These are phyloP conservation scores for Lepraria neglecta DNA, from an alignment of 495 filamentous ascomycete genomes.

Conservation along the genomic window DNA sequence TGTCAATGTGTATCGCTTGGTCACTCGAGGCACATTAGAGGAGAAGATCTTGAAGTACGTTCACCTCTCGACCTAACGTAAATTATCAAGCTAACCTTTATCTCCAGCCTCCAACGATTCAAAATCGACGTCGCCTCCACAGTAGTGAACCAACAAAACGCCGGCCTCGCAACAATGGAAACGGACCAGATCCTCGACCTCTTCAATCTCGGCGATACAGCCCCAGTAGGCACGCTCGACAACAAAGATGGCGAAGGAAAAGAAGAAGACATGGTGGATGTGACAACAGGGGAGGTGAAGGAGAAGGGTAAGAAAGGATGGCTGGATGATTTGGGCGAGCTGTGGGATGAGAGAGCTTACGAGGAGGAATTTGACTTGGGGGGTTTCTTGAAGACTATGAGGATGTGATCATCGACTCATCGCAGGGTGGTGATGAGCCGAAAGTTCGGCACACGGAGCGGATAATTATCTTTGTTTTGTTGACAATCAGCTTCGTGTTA, in stretches of 20 bases:
- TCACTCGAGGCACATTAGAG: conserved; percentile 91
- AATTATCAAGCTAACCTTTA: not conserved
- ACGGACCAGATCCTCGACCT: conserved; percentile 96
- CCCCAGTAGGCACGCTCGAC: conserved; percentile 43
- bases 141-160: conserved; percentile 98
- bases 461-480: too few species aligned
- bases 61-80: conserved; percentile 20
- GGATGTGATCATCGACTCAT: conserved; percentile 31
- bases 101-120: conserved; percentile 84
- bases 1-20: conserved; percentile 96
- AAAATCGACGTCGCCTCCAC: conserved; percentile 98
- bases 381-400: conserved; percentile 86
- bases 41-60: conserved; percentile 92
- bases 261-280: conserved; percentile 91
- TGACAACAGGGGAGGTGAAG: conserved; percentile 80
- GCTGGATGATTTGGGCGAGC: conserved; percentile 86
- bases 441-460: too few species aligned
- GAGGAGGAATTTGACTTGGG: conserved; percentile 95
- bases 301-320: conserved; percentile 95
- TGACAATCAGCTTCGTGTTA: too few species aligned
- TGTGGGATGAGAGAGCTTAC: conserved; percentile 95
- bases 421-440: too few species aligned
- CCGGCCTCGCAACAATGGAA: conserved; percentile 90
- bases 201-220: conserved; percentile 83
- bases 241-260: conserved; percentile 48